phyloP scores from a whole-genome alignment of 1,284 basidiomycete genomes.

The Ganoderma multipileum region DNA sequence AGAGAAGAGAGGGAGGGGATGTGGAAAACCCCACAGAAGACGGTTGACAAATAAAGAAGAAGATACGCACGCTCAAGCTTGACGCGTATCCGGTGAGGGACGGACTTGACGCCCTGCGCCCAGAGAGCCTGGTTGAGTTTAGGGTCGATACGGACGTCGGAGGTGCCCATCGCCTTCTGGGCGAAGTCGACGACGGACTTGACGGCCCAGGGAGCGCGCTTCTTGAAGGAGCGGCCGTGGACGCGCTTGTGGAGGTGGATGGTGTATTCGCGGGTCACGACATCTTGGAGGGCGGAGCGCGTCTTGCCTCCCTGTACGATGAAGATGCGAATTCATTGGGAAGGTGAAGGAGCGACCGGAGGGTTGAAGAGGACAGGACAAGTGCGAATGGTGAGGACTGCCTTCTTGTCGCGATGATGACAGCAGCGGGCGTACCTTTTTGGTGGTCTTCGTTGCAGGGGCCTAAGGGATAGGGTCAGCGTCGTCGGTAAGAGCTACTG shows the following conservation, averaged over 20 bases:
- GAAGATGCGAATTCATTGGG: not conserved
- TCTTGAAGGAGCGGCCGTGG: slow-evolving; percentile 92
- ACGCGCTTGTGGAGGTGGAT: slow-evolving; percentile 95
- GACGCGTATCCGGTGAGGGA: slow-evolving; percentile 89
- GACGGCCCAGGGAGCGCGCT: slow-evolving; percentile 92
- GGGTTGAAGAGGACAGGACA: not conserved
- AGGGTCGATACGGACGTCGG: slow-evolving; percentile 91
- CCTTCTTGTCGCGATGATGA: not conserved
- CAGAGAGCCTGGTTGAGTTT: slow-evolving; percentile 94
- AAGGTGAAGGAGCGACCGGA: not conserved
- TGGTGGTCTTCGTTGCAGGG: slow-evolving; percentile 44
- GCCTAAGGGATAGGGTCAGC: slow-evolving; percentile 33
- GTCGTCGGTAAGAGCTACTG: slow-evolving; percentile 15
- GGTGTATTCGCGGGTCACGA: slow-evolving; percentile 96
- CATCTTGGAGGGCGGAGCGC: slow-evolving; percentile 93
- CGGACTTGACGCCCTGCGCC: slow-evolving; percentile 89
- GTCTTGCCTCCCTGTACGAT: slow-evolving; percentile 75
- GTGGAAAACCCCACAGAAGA: slow-evolving; percentile 7
- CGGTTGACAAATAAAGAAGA: not conserved
- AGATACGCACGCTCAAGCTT: slow-evolving; percentile 87
- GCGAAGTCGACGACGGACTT: slow-evolving; percentile 93
- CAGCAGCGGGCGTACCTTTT: slow-evolving; percentile 43
- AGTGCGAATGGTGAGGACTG: not conserved
- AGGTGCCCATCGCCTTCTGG: slow-evolving; percentile 92
- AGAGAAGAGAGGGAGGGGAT: slow-evolving; percentile 8